Conservation (phyloP, 495 filamentous ascomycete species). For the Trichocladium uniseriatum region DNA sequence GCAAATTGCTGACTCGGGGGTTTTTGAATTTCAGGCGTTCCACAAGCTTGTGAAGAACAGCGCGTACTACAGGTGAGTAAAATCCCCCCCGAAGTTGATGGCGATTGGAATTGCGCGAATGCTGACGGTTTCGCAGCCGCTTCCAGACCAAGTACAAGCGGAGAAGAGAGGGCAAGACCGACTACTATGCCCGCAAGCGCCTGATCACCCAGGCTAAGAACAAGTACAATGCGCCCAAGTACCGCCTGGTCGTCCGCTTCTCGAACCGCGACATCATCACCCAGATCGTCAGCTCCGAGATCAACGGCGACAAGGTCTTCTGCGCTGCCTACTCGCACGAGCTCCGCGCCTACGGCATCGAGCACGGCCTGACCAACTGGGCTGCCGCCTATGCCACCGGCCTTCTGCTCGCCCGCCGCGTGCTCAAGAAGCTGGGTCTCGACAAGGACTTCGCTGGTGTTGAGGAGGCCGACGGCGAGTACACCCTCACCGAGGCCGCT, state of each 20-base stretch:
- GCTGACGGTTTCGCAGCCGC: constrained; percentile 49
- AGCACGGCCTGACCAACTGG: constrained; percentile 99
- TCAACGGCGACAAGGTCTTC: constrained; percentile 96
- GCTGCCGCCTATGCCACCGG: constrained; percentile 93
- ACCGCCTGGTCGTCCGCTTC: constrained; percentile 99
- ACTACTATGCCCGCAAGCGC: constrained; percentile 99
- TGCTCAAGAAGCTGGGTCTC: constrained; percentile 90
- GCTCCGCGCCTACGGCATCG: constrained; percentile 91
- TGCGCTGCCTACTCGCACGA: constrained; percentile 91
- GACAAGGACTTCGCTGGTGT: constrained; percentile 87
- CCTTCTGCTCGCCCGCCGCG: constrained; percentile 91
- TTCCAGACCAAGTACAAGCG: constrained; percentile 99
- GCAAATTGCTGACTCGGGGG: constrained; percentile 95
- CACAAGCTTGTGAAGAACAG: constrained; percentile 93
- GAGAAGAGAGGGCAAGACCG: constrained; percentile 93
- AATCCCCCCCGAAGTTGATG: not conserved
- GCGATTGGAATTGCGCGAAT: not conserved
- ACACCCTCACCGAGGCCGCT: constrained; percentile 79
- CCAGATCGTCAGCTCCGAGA: constrained; percentile 95
- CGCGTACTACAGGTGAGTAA: constrained; percentile 88
- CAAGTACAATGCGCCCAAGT: constrained; percentile 99
- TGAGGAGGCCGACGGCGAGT: constrained; percentile 92
- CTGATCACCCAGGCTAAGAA: constrained; percentile 99
- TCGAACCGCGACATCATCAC: constrained; percentile 99
- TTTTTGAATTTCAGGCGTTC: constrained; percentile 60